These are phyloP conservation scores for Pestalotiopsis sp. DNA, from an alignment of 2,329 filamentous ascomycete genomes.

Conservation along the genomic window DNA sequence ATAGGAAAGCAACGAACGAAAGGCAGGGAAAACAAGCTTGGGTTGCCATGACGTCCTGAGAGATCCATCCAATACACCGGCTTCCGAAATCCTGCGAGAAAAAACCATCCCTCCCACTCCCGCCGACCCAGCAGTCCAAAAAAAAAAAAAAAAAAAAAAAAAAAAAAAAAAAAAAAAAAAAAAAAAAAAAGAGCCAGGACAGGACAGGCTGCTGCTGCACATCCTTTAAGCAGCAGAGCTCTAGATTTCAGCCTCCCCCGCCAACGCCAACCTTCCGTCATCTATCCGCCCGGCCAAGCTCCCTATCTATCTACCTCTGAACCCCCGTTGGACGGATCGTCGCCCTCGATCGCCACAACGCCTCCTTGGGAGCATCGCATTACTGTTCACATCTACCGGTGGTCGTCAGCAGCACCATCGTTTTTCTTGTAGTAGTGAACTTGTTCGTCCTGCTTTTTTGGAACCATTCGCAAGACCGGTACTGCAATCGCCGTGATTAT, in stretches of 20 bases:
- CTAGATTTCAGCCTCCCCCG: conserved; percentile 14
- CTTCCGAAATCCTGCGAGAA: not conserved
- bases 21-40: conserved; percentile 7
- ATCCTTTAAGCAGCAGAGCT: conserved; percentile 8
- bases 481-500: not conserved
- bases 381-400: not conserved
- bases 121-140: not conserved
- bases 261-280: conserved; percentile 2
- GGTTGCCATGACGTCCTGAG: conserved; percentile 11
- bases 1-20: not conserved
- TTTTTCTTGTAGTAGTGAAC: not conserved
- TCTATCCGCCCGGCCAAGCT: not conserved
- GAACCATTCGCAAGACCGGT: not conserved
- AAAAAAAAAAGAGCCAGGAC: not conserved
- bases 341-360: not conserved
- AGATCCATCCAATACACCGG: conserved; percentile 7
- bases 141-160: not conserved
- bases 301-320: not conserved
- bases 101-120: not conserved
- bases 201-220: not conserved
- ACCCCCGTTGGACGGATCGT: not conserved
- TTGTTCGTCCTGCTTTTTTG: not conserved
- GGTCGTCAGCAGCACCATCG: not conserved
- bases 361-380: not conserved
- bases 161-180: not conserved